These are phyloP conservation scores for Nitzschia putrida DNA, from an alignment of 108 stramenopile species.

Conservation along the genomic window DNA sequence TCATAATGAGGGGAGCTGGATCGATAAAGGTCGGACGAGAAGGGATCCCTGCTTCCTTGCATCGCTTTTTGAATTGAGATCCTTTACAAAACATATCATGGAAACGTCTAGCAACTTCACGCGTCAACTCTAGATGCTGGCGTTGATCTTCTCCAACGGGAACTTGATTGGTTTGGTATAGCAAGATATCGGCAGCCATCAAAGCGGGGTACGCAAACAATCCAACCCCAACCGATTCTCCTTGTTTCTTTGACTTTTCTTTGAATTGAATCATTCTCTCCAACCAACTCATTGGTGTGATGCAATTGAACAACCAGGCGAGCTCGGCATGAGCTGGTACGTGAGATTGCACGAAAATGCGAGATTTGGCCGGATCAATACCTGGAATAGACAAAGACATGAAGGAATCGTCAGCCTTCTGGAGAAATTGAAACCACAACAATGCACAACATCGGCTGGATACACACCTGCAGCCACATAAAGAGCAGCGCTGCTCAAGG, in stretches of 20 bases:
- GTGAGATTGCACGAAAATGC: constrained; percentile 94
- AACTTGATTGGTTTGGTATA: constrained; percentile 96
- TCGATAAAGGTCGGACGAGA: constrained; percentile 85
- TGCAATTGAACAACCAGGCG: constrained; percentile 96
- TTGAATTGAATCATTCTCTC: constrained; percentile 99
- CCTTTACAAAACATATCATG: constrained; percentile 94
- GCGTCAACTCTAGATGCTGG: constrained; percentile 98
- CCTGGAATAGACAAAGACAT: constrained; percentile 46
- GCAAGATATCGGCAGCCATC: constrained; percentile 98
- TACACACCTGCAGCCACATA: constrained; percentile 89
- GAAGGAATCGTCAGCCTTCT: background rate
- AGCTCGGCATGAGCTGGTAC: constrained; percentile 97
- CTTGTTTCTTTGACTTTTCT: constrained; percentile 93
- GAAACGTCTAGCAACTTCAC: constrained; percentile 95
- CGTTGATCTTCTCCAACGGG: constrained; percentile 99
- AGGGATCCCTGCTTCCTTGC: constrained; percentile 81
- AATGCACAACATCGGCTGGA: no score
- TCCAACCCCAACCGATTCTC: constrained; percentile 90
- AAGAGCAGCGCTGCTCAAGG: constrained; percentile 80
- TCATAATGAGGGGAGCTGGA: constrained; percentile 94
- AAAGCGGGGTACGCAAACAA: constrained; percentile 97
- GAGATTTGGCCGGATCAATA: constrained; percentile 86
- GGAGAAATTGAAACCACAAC: background rate
- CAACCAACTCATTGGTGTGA: constrained; percentile 97
- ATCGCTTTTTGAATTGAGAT: constrained; percentile 78